phyloP scores from a whole-genome alignment of 2,329 filamentous ascomycete genomes.

The Paecilomyces dactylethromorphus region DNA sequence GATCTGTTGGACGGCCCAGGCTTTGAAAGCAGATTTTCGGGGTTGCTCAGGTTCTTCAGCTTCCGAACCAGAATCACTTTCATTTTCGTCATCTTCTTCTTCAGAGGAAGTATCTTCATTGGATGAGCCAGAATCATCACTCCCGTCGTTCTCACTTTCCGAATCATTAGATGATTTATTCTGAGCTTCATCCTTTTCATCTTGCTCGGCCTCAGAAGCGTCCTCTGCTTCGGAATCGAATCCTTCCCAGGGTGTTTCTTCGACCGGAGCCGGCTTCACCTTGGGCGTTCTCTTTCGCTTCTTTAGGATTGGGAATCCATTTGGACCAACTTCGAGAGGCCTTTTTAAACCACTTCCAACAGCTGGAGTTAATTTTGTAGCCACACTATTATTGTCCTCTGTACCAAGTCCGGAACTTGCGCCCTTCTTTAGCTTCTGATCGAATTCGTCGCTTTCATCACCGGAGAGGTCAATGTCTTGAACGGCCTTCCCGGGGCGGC shows the following conservation, averaged over 20 bases:
- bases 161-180: not conserved
- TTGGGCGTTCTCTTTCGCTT: constrained; percentile 68
- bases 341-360: constrained; percentile 77
- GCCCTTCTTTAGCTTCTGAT: constrained; percentile 18
- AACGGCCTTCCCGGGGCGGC: constrained; percentile 11
- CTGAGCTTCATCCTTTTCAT: constrained; percentile 35
- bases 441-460: constrained; percentile 29
- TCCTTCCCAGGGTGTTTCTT: constrained; percentile 41
- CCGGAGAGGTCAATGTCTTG: constrained; percentile 22
- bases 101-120: constrained; percentile 26
- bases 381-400: constrained; percentile 45
- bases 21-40: constrained; percentile 70
- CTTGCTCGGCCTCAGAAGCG: constrained; percentile 10
- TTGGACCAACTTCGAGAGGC: constrained; percentile 71
- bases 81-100: constrained; percentile 21
- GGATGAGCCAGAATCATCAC: constrained; percentile 13
- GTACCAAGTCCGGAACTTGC: constrained; percentile 25
- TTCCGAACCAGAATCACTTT: constrained; percentile 6
- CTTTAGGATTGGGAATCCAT: constrained; percentile 73
- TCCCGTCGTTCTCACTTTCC: constrained; percentile 11
- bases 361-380: constrained; percentile 6
- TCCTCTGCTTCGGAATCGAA: constrained; percentile 32
- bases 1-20: constrained; percentile 81
- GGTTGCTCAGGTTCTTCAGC: constrained; percentile 20
- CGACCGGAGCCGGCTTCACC: constrained; percentile 27